Evolutionary conservation across 805 yeast genomes (phyloP), one percentile per base, ranked within the genome.

Genomic region (Zygosaccharomyces siamensis): DNA sequence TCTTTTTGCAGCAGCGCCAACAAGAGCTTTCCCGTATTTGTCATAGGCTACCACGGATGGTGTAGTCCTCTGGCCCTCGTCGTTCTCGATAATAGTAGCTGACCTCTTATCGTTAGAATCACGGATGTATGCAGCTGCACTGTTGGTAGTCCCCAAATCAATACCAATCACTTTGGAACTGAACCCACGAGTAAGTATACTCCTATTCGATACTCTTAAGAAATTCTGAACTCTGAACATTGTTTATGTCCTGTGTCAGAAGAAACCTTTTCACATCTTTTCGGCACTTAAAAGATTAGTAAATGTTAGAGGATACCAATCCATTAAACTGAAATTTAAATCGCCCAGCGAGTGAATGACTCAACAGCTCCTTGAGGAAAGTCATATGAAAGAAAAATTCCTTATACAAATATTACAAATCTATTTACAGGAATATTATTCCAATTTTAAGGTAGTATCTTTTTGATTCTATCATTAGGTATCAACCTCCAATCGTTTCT

Each of bases 71-170:
- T 80, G 79, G 31, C 92, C 93, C 39, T 58, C 87, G 52, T 82
- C 85, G 61, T 85, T 83, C 67, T 85, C 90, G 44, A 86, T 74
- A 50, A 86, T 84, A 52, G 73, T 72, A 24, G 89, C 81, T 40
- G 84, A 84, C 58, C 79, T 78, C 71, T 83, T 81, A 48, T 84
- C 72, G 8, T 53, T 52, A 1, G 68, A 57, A 46, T 66, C 64
- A 39, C 63, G 55, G 18, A 66, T 63, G 45, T 65, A 64, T 7
- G 95, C 95, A 28, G 86, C 92, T 2, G 93, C 95, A 39, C 92
- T 84, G 69, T 86, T 86, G 39, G 95, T 86, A 20, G 95, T 86
- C 24, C 95, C 95, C 48, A 86, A 68, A 67, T 86, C 95, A 54
- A 86, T 86, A 49, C 95, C 95, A 43, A 84, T 79, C 4, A 84